Base-by-base conservation (phyloP, 805 yeast species). In the Saturnispora serradocipensis region DNA sequence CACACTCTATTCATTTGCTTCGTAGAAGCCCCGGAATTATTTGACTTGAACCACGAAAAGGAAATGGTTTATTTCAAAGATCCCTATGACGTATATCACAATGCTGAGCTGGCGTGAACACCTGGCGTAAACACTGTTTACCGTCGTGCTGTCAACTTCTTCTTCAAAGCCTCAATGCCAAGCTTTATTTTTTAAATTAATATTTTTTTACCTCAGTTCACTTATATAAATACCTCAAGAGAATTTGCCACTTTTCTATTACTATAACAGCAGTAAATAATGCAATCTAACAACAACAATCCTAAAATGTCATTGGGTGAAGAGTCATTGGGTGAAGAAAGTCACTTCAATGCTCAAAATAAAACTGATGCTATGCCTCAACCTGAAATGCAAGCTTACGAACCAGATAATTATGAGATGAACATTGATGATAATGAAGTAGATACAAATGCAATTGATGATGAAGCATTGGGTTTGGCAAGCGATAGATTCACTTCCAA, bases 1-100 rank as follows among this genome's bases (percentile, higher is more conserved):
- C 79, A 89, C 20, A 84, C 96, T 0, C 81, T 89, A 62, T 88
- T 88, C 65, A 82, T 89, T 42, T 88, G 93, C 0, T 72, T 87
- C 63, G 88, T 91, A 7, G 79, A 80, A 58, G 90, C 88, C 59
- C 96, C 96, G 0, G 91, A 86, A 57, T 81, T 87, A 15, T 80
- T 84, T 71, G 78, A 78, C 60, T 72, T 75, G 68, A 74, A 83
- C 39, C 84, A 88, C 63, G 87, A 95, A 9, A 72, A 75, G 8
- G 68, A 56, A 39, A 56, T 51, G 5, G 56, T 56, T 22, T 25
- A 59, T 1, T 43, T 61, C 20, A 43, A 46, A 11, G 43, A 49
- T 30, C 52, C 52, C 5, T 43, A 44, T 28, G 28, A 35, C 8
- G 25, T 5, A 13, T 44, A 36, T 34, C 52, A 20, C 28, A 38